These are phyloP conservation scores for Syzygium oleosum DNA, from an alignment of 345 rosid genomes.

Conservation along the genomic window DNA sequence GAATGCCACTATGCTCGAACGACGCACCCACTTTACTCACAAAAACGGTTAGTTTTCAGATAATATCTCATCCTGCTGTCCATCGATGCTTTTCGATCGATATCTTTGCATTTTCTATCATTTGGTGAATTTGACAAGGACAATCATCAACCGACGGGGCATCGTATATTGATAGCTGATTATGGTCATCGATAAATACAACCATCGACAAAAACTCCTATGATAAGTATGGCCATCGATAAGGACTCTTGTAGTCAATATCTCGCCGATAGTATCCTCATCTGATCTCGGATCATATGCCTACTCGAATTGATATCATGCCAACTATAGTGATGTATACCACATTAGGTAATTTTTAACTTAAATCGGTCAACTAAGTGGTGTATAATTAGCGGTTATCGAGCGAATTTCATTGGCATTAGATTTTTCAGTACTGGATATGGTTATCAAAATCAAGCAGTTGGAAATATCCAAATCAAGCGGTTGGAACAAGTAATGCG, in stretches of 20 bases:
- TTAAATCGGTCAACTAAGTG: neutral
- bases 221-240: neutral
- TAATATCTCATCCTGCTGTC: neutral
- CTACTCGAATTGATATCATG: neutral
- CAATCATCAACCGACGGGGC: neutral
- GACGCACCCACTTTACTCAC: neutral
- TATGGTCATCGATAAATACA: neutral
- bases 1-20: neutral
- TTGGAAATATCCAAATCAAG: neutral
- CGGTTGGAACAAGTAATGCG: neutral
- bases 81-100: neutral
- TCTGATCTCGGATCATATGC: neutral
- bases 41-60: neutral
- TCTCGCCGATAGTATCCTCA: neutral
- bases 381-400: fast-evolving
- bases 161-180: neutral
- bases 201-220: too few species aligned
- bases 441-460: neutral
- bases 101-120: neutral
- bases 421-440: neutral
- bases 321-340: neutral
- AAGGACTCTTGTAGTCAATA: neutral
- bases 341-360: neutral
- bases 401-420: neutral
- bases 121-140: neutral